Evolutionary conservation across 2,329 filamentous ascomycete species (phyloP), one percentile per base, ranked within the genome.

Genomic region (Seiridium unicorne): DNA sequence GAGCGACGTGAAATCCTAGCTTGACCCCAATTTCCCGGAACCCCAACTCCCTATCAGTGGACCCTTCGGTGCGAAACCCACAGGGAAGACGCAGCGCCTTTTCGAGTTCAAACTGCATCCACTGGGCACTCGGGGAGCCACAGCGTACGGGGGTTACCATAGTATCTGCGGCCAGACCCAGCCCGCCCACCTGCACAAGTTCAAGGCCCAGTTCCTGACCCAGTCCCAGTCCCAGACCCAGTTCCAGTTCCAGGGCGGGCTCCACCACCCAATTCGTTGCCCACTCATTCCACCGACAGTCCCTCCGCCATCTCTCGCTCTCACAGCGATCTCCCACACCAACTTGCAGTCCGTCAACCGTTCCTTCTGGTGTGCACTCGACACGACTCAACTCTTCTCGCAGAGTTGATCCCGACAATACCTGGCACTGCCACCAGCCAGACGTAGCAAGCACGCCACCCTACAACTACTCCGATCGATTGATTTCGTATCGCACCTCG

Each of bases 401-500:
- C 32, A 35, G 53, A 26, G 38, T 35, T 44, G 18, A 32, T 18
- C 26, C 40, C 26, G 55, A 57, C 55, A 57, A 47, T 32, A 35
- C 9, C 44, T 51, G 55, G 11, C 44, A 55, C 51, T 40, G 51
- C 51, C 34, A 55, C 51, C 34, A 42, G 36, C 51, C 44, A 48
- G 35, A 40, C 55, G 55, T 58, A n/a, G 40, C 46, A n/a, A 49
- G 44, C 26, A 36, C 55, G 55, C 55, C 55, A 49, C 44, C 26
- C 34, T 38, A 34, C 11, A 46, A 9, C 32, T 47, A 31, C 9
- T 34, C 44, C 55, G 55, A 58, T 49, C 55, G 55, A 58, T 58
- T 58, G 55, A 58, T 35, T 58, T 58, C 55, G 55, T 34, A 58
- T 58, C 55, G 55, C 46, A 34, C 55, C 13, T 58, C 55, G 38